Evolutionary conservation across 2,329 filamentous ascomycete species (phyloP).

Genomic region (Blastomyces emzantsi): DNA sequence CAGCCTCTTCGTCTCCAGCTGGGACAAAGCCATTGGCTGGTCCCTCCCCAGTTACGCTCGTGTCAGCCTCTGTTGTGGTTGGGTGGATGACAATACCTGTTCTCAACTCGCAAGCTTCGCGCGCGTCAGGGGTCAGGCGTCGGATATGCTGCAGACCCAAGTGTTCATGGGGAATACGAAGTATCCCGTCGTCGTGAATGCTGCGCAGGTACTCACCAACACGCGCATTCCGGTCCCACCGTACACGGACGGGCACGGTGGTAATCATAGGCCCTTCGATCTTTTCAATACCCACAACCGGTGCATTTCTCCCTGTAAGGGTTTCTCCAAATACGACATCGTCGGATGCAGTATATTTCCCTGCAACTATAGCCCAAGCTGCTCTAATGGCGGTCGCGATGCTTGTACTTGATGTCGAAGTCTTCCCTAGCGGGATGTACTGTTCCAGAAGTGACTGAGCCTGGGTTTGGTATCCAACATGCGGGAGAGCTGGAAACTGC

Average conservation of each 20-base stretch:
- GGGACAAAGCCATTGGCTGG: constrained; percentile 48
- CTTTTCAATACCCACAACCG: constrained; percentile 32
- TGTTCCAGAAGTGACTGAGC: constrained; percentile 25
- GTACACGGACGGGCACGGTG: constrained; percentile 35
- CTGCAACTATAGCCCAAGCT: constrained; percentile 33
- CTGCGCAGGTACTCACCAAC: constrained; percentile 43
- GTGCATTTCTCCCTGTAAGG: constrained; percentile 34
- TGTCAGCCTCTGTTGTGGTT: constrained; percentile 13
- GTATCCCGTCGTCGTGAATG: constrained; percentile 43
- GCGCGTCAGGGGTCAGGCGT: constrained; percentile 39
- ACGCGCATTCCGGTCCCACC: constrained; percentile 25
- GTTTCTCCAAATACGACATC: constrained; percentile 39
- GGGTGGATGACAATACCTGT: constrained; percentile 20
- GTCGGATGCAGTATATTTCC: constrained; percentile 29
- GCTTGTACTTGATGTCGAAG: constrained; percentile 24
- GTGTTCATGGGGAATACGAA: constrained; percentile 53
- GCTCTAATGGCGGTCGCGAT: constrained; percentile 33
- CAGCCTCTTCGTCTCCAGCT: constrained; percentile 49
- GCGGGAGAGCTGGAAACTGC: constrained; percentile 44
- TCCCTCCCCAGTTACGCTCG: constrained; percentile 3
- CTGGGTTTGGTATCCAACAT: constrained; percentile 40
- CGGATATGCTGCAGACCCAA: constrained; percentile 43
- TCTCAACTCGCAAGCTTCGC: constrained; percentile 33
- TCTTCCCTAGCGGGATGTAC: constrained; percentile 22
- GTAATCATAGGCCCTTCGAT: constrained; percentile 40